Evolutionary conservation across 129 eudicot genomes (phyloP).

Genomic region (Tagetes patula): DNA sequence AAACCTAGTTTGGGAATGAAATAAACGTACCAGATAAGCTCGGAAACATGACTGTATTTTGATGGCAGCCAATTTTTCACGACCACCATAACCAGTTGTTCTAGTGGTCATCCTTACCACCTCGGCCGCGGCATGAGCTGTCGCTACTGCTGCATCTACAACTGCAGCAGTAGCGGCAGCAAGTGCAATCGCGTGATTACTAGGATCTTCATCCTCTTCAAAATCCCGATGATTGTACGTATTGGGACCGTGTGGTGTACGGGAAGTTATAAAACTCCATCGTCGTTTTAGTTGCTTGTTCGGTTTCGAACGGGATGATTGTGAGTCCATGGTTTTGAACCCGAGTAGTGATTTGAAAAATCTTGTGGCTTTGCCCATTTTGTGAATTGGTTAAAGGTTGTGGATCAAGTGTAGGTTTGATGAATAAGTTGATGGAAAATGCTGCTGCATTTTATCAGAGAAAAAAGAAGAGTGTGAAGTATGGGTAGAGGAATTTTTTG

Average conservation of each 20-base stretch:
- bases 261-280: conserved; percentile 63
- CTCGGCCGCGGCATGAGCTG: conserved; percentile 70
- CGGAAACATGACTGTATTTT: conserved; percentile 74
- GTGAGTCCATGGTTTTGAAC: conserved; percentile 40
- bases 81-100: conserved; percentile 25
- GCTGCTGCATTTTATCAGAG: too few relatives aligned
- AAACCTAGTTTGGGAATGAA: not conserved
- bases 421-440: too few relatives aligned
- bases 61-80: conserved; percentile 62
- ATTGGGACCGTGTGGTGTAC: not conserved
- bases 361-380: conserved; percentile 67
- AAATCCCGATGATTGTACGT: too few relatives aligned
- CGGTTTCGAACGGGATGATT: not conserved
- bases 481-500: too few relatives aligned
- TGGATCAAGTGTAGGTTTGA: too few relatives aligned
- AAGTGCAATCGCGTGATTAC: conserved; percentile 58
- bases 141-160: conserved; percentile 64
- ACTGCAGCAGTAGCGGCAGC: conserved; percentile 75
- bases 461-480: too few relatives aligned
- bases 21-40: conserved; percentile 65
- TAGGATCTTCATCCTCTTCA: conserved; percentile 31
- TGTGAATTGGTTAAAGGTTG: not conserved
- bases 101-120: conserved; percentile 49
- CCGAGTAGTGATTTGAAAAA: conserved; percentile 71
- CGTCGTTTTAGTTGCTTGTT: conserved; percentile 43